Conservation (phyloP, 192 early-diverging fungal genomes). For the Dispira parvispora region DNA sequence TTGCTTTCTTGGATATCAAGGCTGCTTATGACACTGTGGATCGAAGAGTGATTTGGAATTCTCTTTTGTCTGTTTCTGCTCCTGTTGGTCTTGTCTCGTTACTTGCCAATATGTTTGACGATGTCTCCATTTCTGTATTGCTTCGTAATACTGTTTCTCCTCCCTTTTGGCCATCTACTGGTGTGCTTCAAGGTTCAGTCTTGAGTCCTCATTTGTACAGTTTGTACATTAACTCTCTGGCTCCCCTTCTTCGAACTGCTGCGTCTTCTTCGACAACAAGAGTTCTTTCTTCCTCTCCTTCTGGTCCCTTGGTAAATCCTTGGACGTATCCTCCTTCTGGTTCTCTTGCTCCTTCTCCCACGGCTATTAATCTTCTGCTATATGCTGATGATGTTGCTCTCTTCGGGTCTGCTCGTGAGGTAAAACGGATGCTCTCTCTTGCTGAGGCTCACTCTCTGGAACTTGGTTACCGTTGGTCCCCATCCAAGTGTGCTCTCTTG, state of each 20-base stretch:
- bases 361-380: slow-evolving; percentile 4
- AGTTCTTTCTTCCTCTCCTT: too few relatives aligned
- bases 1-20: background rate
- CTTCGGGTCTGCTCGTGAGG: slow-evolving; percentile 3
- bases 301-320: slow-evolving; percentile 4
- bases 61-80: background rate
- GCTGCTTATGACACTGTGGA: background rate
- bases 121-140: background rate
- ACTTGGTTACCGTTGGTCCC: slow-evolving; percentile 4
- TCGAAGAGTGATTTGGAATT: background rate
- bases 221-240: slow-evolving; percentile 13
- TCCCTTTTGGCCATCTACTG: slow-evolving; percentile 10
- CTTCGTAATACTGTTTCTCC: background rate
- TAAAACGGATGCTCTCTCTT: slow-evolving; percentile 4
- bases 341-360: slow-evolving; percentile 4
- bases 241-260: background rate
- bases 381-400: slow-evolving; percentile 4
- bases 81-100: background rate
- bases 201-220: slow-evolving; percentile 14
- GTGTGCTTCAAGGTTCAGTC: slow-evolving; percentile 14
- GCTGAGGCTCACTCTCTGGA: slow-evolving; percentile 3
- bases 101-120: slow-evolving; percentile 13
- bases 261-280: too few relatives aligned
- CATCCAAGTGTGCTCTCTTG: slow-evolving; percentile 4
- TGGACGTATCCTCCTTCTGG: slow-evolving; percentile 4